Evolutionary conservation across 768 basidiomycete genomes (phyloP).

Genomic region (Psilocybe cubensis): DNA sequence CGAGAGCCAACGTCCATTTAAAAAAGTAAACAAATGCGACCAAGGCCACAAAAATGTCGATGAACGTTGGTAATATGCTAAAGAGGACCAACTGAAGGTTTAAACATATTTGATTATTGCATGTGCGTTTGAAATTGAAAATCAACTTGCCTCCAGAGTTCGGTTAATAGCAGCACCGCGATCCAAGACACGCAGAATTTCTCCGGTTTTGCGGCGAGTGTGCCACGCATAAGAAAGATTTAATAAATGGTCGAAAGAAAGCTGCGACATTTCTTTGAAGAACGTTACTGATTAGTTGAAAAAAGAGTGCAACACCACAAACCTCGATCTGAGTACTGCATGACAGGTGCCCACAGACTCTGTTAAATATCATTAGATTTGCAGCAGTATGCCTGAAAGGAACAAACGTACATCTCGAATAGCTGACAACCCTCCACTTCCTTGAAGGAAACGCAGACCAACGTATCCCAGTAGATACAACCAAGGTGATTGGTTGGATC

Average conservation of each 20-base stretch:
- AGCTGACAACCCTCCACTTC: constrained; percentile 75
- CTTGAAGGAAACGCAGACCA: constrained; percentile 71
- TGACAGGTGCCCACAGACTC: constrained; percentile 85
- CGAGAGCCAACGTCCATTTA: constrained; percentile 66
- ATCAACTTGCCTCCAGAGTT: constrained; percentile 59
- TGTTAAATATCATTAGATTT: constrained; percentile 25
- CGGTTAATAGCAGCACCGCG: constrained; percentile 88
- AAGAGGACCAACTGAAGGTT: constrained; percentile 71
- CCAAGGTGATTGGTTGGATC: constrained; percentile 59
- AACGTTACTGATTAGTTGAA: neutral
- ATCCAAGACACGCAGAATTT: constrained; percentile 80
- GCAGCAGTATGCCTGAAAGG: neutral
- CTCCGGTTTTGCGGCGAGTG: constrained; percentile 82
- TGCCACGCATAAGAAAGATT: constrained; percentile 88
- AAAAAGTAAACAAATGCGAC: constrained; percentile 66
- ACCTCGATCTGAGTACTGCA: constrained; percentile 85
- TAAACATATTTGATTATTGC: constrained; percentile 1
- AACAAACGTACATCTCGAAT: constrained; percentile 56
- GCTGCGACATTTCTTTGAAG: constrained; percentile 74
- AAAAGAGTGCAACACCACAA: constrained; percentile 12
- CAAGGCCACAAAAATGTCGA: constrained; percentile 78
- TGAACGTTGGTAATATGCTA: constrained; percentile 78
- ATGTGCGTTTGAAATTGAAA: neutral
- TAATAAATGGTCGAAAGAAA: constrained; percentile 86
- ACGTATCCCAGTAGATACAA: constrained; percentile 70